These are phyloP conservation scores for Paraphaeosphaeria sporulosa DNA, from an alignment of 2,329 filamentous ascomycete species.

Conservation along the genomic window DNA sequence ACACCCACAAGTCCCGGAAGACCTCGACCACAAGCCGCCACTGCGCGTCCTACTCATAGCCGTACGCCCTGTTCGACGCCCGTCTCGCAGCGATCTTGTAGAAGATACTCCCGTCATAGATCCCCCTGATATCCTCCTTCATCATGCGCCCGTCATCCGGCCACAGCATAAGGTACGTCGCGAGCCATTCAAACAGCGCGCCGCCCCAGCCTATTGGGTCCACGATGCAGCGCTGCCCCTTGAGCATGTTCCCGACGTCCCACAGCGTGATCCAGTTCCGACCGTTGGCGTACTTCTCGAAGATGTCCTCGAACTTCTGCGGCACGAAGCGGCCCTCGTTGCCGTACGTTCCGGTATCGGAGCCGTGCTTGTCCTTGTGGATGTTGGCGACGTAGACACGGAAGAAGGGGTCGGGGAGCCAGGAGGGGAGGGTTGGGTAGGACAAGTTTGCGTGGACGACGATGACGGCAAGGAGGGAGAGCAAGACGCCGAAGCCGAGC, in stretches of 20 bases:
- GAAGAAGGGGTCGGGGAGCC: slow-evolving; percentile 56
- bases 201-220: slow-evolving; percentile 58
- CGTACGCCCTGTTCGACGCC: slow-evolving; percentile 22
- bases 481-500: slow-evolving; percentile 55
- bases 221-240: slow-evolving; percentile 50
- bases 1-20: background rate
- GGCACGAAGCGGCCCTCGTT: slow-evolving; percentile 56
- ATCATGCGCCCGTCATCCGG: slow-evolving; percentile 63
- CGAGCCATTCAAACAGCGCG: slow-evolving; percentile 57
- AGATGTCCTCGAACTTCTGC: slow-evolving; percentile 58
- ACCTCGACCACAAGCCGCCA: slow-evolving; percentile 4
- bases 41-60: slow-evolving; percentile 11
- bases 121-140: slow-evolving; percentile 64
- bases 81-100: slow-evolving; percentile 41
- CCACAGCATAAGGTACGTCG: slow-evolving; percentile 62
- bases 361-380: slow-evolving; percentile 55
- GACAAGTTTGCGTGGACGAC: slow-evolving; percentile 61
- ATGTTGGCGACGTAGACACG: slow-evolving; percentile 51
- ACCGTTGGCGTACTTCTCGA: slow-evolving; percentile 53
- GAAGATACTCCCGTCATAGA: slow-evolving; percentile 63
- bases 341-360: slow-evolving; percentile 54
- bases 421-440: slow-evolving; percentile 55
- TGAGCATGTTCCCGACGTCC: slow-evolving; percentile 50
- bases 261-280: slow-evolving; percentile 50
- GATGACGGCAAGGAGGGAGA: slow-evolving; percentile 54